A percentile compares a stretch with the other conserved stretches of the same genome.
Evolutionary conservation across 2,329 filamentous ascomycete genomes (phyloP).

Genomic region (Colletotrichum godetiae): DNA sequence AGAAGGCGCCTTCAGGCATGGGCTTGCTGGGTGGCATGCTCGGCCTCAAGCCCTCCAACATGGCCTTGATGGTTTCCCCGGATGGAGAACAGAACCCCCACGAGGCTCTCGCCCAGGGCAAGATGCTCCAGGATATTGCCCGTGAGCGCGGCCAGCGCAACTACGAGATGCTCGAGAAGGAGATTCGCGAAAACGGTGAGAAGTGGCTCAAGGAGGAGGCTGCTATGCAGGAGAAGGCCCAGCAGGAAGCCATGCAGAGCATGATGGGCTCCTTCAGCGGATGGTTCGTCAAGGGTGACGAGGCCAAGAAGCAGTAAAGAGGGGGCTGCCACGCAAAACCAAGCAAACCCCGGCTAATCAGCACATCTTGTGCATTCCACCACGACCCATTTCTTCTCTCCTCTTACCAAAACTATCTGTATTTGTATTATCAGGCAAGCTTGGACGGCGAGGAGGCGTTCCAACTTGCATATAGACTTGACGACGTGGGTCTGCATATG

Average conservation of each 20-base stretch:
- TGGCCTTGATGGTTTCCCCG: constrained; percentile 68
- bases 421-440: constrained; percentile 33
- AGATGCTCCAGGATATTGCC: constrained; percentile 96
- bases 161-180: constrained; percentile 89
- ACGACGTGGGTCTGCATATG: constrained; percentile 31
- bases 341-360: constrained; percentile 7
- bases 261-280: constrained; percentile 85
- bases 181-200: constrained; percentile 93
- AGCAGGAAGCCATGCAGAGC: constrained; percentile 90
- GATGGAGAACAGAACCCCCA: constrained; percentile 77
- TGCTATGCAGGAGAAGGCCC: constrained; percentile 85
- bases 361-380: constrained; percentile 17
- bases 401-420: constrained; percentile 31
- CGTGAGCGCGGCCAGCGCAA: constrained; percentile 90
- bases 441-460: constrained; percentile 27
- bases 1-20: constrained; percentile 66
- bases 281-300: constrained; percentile 54
- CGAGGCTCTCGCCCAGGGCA: constrained; percentile 88
- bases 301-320: constrained; percentile 35
- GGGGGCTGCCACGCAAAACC: background rate
- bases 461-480: constrained; percentile 36
- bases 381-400: constrained; percentile 22
- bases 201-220: constrained; percentile 97
- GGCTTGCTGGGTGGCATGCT: constrained; percentile 78
- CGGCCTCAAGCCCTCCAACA: constrained; percentile 78